phyloP scores from a whole-genome alignment of 768 basidiomycete species.

The Tylopilus felleus region DNA sequence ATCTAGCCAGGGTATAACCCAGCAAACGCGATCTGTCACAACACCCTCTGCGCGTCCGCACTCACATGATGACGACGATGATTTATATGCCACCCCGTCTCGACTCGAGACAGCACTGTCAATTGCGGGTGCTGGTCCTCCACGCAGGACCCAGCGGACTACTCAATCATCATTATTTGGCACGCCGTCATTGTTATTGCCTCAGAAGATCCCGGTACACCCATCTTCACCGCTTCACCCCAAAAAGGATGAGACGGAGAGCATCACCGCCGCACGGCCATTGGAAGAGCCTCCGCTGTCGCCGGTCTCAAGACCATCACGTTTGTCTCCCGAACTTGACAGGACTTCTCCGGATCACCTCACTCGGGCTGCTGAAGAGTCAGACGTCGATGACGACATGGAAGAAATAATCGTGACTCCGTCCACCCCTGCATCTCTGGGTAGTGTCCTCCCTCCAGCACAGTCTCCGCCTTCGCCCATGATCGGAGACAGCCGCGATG shows the following conservation, averaged over 20 bases:
- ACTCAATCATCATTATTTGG: constrained; percentile 35
- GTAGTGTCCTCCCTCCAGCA: neutral
- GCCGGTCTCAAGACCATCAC: constrained; percentile 1
- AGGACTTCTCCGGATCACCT: neutral
- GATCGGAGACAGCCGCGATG: constrained; percentile 14
- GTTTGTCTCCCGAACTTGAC: neutral
- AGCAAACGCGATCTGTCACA: constrained; percentile 3
- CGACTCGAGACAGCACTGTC: constrained; percentile 66
- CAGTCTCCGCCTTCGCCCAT: constrained; percentile 15
- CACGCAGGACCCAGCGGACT: constrained; percentile 18
- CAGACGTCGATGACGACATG: constrained; percentile 37
- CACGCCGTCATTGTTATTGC: constrained; percentile 32
- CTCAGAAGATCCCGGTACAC: constrained; percentile 5
- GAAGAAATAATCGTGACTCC: constrained; percentile 30
- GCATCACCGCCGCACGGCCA: neutral
- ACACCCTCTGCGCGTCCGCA: constrained; percentile 1
- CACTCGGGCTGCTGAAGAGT: constrained; percentile 3
- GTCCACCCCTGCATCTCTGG: neutral
- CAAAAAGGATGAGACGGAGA: neutral
- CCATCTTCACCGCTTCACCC: neutral
- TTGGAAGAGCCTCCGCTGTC: constrained; percentile 4
- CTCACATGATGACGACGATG: constrained; percentile 37
- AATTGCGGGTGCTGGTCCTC: constrained; percentile 57
- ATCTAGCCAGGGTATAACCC: constrained; percentile 2
- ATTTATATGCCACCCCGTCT: constrained; percentile 49